phyloP scores from a whole-genome alignment of 2,329 filamentous ascomycete species.

The Pestalotiopsis sp. region DNA sequence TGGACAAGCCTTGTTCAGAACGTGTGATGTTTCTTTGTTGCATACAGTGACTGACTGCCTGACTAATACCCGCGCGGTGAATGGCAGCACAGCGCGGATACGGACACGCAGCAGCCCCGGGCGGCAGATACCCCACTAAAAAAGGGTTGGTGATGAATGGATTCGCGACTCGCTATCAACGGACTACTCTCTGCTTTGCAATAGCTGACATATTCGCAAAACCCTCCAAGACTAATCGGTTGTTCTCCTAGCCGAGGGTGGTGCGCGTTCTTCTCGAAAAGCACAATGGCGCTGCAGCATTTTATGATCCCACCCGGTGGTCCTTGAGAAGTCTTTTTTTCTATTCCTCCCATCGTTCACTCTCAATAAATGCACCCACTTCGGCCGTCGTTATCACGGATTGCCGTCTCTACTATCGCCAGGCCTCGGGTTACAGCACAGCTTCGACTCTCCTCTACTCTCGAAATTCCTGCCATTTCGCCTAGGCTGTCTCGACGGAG shows the following conservation, averaged over 20 bases:
- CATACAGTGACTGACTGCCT: neutral
- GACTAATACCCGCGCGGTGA: slow-evolving; percentile 4
- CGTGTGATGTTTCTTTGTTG: neutral
- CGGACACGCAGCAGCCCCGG: neutral
- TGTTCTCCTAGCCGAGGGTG: neutral
- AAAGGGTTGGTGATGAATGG: neutral
- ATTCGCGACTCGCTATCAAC: neutral
- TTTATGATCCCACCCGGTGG: too few relatives aligned
- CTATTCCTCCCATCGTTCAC: neutral
- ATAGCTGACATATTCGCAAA: slow-evolving; percentile 17
- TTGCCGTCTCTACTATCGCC: neutral
- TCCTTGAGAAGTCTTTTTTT: neutral
- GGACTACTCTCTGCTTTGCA: slow-evolving; percentile 15
- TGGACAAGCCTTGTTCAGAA: neutral
- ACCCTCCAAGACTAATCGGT: neutral
- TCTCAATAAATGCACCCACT: neutral
- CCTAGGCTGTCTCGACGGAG: neutral
- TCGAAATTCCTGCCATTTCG: neutral
- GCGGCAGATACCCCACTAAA: neutral
- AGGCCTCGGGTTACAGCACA: neutral
- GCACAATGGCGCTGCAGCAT: neutral
- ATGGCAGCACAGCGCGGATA: neutral
- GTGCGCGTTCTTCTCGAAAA: neutral
- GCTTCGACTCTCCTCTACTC: neutral
- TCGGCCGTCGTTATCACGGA: neutral